phyloP scores from a whole-genome alignment of 1,139 yeast genomes.

The Geotrichum klebahnii region DNA sequence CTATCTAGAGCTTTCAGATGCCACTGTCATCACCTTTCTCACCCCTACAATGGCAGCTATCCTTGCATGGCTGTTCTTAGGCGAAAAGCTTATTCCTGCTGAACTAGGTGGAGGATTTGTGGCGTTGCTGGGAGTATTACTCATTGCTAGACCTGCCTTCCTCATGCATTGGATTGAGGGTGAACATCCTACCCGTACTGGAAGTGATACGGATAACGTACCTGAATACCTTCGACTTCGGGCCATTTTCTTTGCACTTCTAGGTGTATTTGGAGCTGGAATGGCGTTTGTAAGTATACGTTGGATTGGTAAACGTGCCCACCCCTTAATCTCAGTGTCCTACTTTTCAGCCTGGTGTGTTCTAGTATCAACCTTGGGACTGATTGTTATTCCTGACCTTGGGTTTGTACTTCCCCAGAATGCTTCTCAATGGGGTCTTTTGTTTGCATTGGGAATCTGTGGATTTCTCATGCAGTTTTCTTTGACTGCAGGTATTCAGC shows the following conservation, averaged over 20 bases:
- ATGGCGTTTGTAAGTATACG: slow-evolving; percentile 68
- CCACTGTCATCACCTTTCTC: slow-evolving; percentile 74
- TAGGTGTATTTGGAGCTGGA: slow-evolving; percentile 70
- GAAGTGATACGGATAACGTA: slow-evolving; percentile 18
- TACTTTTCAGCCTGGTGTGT: slow-evolving; percentile 65
- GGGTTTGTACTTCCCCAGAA: slow-evolving; percentile 57
- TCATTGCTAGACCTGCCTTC: slow-evolving; percentile 80
- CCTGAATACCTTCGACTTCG: slow-evolving; percentile 26
- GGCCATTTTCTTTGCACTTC: slow-evolving; percentile 62
- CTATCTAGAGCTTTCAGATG: slow-evolving; percentile 71
- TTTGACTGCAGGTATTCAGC: slow-evolving; percentile 76
- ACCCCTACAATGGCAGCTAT: slow-evolving; percentile 75
- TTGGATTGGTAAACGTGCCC: slow-evolving; percentile 71
- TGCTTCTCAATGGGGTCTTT: slow-evolving; percentile 59
- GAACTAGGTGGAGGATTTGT: slow-evolving; percentile 68
- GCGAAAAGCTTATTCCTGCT: slow-evolving; percentile 61
- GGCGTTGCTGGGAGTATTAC: slow-evolving; percentile 69
- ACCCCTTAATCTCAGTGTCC: slow-evolving; percentile 73
- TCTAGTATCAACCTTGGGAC: slow-evolving; percentile 52
- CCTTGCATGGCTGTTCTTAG: slow-evolving; percentile 62
- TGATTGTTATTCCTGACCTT: slow-evolving; percentile 56
- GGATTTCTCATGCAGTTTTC: slow-evolving; percentile 81
- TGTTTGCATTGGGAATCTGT: slow-evolving; percentile 60
- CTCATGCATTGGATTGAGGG: slow-evolving; percentile 41
- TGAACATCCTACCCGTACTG: slow-evolving; percentile 13